Evolutionary conservation across 108 stramenopile species (phyloP), one percentile per base, ranked within the genome.

Genomic region (Nitzschia inconspicua): DNA sequence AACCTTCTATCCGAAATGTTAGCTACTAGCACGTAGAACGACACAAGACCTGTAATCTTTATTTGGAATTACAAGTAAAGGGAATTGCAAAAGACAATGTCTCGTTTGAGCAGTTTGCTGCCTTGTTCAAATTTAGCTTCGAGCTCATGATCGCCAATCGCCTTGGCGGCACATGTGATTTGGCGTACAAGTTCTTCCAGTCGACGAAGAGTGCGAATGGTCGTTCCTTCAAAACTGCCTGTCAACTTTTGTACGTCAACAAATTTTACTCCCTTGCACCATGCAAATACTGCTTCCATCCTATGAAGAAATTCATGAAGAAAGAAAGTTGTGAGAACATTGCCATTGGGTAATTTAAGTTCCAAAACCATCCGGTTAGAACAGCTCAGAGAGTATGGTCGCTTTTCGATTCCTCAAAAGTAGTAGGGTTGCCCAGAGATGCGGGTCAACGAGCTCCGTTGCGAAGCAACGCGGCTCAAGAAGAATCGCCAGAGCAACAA

Each of bases 101-200:
- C 99, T 26, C 99, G 83, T 53, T 95, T 91, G 58, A 99, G 78
- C 16, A 87, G 76, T 43, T 95, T 93, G 57, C 93, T 78, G 24
- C 94, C 97, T 57, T 94, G 89, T 49, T 88, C 90, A 55, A 99
- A 98, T 77, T 95, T 97, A 14, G 75, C 73, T 64, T 93, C 75
- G 16, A 99, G 79, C 63, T 95, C 95, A 7, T 80, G 75, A 61
- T 98, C 96, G 10, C 99, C 99, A 42, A 99, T 92, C 24, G 96
- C 87, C 57, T 82, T 82, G 1, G 96, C 77, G 16, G 98, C 97
- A 65, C 76, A 78, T 14, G 87, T 75, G 30, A 99, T 85, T 66
- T 99, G 98, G 48, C 98, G 85, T 0, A 98, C 78, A n/a, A 99
- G 78, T 64, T 99, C 99, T 67, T 98, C 99, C 37, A 98, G 73